phyloP scores from a whole-genome alignment of 192 early-diverging fungal genomes.

The Glomus cerebriforme region DNA sequence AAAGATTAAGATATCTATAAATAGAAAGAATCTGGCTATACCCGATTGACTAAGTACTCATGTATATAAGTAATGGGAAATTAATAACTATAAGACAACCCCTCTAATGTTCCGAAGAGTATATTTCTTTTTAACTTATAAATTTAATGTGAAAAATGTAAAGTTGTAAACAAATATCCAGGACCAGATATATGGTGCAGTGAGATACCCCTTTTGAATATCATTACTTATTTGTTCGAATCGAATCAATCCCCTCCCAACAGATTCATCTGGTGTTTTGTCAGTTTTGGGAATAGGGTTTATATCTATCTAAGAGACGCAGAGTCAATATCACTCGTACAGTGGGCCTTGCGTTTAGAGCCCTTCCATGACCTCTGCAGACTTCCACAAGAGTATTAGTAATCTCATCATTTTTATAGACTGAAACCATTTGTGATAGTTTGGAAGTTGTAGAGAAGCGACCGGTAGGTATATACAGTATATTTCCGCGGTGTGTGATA shows the following conservation, averaged over 20 bases:
- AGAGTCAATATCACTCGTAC: background rate
- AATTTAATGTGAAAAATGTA: no score
- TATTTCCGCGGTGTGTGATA: constrained; percentile 16
- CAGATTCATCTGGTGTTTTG: constrained; percentile 17
- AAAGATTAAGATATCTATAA: no score
- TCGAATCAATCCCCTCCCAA: background rate
- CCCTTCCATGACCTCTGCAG: constrained; percentile 41
- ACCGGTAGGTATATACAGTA: constrained; percentile 30
- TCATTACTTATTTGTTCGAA: constrained; percentile 8
- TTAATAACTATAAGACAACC: no score
- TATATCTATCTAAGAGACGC: background rate
- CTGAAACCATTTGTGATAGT: background rate
- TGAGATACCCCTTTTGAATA: constrained; percentile 19
- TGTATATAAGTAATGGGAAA: no score
- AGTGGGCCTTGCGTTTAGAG: constrained; percentile 14
- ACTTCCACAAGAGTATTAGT: constrained; percentile 38
- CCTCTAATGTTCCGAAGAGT: no score
- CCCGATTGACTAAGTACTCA: no score
- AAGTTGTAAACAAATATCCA: constrained; percentile 39
- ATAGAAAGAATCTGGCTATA: no score
- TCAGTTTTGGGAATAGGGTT: constrained; percentile 6
- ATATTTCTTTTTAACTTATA: no score
- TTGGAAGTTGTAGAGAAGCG: constrained; percentile 22
- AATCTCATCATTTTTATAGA: constrained; percentile 27
- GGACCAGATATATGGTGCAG: constrained; percentile 39